Conservation (phyloP, 1,284 basidiomycete species). For the Omphalotus olearius region DNA sequence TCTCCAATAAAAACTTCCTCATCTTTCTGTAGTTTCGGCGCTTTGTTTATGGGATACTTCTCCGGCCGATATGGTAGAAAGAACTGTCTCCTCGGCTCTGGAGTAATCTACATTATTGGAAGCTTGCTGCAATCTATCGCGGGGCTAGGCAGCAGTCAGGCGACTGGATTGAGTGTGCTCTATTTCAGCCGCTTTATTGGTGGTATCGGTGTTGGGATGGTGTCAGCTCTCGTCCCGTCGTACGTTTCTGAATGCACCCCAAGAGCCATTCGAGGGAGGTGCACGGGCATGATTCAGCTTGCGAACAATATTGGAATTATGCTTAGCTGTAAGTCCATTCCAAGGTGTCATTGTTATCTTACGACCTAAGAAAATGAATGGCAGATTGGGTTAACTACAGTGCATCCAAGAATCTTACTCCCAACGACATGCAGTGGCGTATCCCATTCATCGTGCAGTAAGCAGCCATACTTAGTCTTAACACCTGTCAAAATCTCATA, state of each 20-base stretch:
- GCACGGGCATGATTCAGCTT: slow-evolving; percentile 54
- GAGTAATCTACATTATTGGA: slow-evolving; percentile 52
- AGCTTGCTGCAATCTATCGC: slow-evolving; percentile 46
- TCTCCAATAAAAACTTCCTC: neutral
- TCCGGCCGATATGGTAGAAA: slow-evolving; percentile 43
- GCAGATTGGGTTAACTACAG: slow-evolving; percentile 47
- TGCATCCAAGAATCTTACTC: slow-evolving; percentile 29
- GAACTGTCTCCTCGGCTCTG: slow-evolving; percentile 43
- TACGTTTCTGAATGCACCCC: slow-evolving; percentile 59
- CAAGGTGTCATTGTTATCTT: neutral
- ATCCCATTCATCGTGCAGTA: slow-evolving; percentile 52
- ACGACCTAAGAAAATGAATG: neutral
- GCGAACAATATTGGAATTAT: slow-evolving; percentile 45
- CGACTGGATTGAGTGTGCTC: slow-evolving; percentile 36
- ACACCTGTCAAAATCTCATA: neutral
- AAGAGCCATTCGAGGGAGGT: slow-evolving; percentile 49
- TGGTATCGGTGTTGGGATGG: slow-evolving; percentile 47
- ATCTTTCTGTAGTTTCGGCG: slow-evolving; percentile 35
- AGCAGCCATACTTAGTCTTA: slow-evolving; percentile 6
- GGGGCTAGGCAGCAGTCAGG: slow-evolving; percentile 36
- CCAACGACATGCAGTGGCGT: slow-evolving; percentile 44
- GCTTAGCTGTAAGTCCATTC: slow-evolving; percentile 41
- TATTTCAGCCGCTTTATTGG: slow-evolving; percentile 47
- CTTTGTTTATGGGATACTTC: slow-evolving; percentile 36
- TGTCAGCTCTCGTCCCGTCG: slow-evolving; percentile 50